These are phyloP conservation scores for Oryza longistaminata DNA, from an alignment of 176 grass and related monocot species.

Conservation along the genomic window DNA sequence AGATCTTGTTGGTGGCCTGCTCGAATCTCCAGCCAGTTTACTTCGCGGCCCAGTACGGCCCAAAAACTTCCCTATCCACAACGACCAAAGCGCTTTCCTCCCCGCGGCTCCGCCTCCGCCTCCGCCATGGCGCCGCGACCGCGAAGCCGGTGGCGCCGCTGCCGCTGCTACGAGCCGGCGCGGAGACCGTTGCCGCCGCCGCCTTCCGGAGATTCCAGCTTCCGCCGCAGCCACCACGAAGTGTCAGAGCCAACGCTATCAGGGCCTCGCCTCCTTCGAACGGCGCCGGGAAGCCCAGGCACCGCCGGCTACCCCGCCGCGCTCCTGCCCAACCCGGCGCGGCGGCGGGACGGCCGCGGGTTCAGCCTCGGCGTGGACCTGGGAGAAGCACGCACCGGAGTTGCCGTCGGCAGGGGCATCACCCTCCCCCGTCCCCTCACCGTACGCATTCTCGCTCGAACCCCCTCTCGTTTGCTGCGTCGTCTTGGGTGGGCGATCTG, in stretches of 20 bases:
- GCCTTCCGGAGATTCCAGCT: neutral
- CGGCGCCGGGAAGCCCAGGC: neutral
- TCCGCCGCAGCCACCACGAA: constrained; percentile 3
- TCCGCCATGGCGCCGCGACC: constrained; percentile 20
- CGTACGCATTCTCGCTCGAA: constrained; percentile 27
- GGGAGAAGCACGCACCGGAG: constrained; percentile 57
- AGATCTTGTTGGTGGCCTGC: neutral
- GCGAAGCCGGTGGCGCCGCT: constrained; percentile 24
- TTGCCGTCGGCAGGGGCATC: constrained; percentile 68
- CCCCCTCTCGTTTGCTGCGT: neutral
- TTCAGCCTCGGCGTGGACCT: constrained; percentile 89
- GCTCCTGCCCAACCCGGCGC: constrained; percentile 69
- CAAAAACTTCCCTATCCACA: constrained; percentile 1
- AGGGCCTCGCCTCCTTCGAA: constrained; percentile 19
- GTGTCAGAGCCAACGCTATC: neutral
- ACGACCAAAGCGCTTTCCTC: neutral
- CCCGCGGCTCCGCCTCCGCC: neutral
- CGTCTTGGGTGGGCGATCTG: neutral
- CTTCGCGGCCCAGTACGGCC: neutral
- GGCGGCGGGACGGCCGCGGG: constrained; percentile 59
- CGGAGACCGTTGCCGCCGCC: neutral
- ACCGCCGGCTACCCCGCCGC: constrained; percentile 32
- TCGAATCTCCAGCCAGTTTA: neutral
- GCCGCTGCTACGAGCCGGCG: constrained; percentile 8
- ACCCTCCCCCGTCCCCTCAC: constrained; percentile 67